Evolutionary conservation across 2,329 filamentous ascomycete species (phyloP).

Genomic region (Sporothrix pseudoabietina): DNA sequence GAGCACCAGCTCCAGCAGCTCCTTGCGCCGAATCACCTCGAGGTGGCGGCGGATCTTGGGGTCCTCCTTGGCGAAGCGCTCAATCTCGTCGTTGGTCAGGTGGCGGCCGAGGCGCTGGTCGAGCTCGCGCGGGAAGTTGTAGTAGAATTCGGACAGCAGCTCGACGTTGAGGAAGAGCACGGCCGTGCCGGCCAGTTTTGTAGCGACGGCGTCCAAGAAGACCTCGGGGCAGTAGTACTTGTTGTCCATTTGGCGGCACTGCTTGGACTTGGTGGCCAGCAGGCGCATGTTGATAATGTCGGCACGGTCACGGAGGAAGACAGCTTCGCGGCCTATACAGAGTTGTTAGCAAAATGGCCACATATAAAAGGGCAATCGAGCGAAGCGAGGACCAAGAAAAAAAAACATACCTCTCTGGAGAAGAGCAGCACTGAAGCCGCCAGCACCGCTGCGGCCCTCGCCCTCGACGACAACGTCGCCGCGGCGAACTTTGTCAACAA

Average conservation of each 20-base stretch:
- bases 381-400: not conserved
- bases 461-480: slow-evolving; percentile 85
- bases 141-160: slow-evolving; percentile 94
- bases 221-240: slow-evolving; percentile 97
- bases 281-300: slow-evolving; percentile 90
- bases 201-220: slow-evolving; percentile 95
- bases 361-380: not conserved
- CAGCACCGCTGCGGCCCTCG: slow-evolving; percentile 79
- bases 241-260: slow-evolving; percentile 80
- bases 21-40: slow-evolving; percentile 89
- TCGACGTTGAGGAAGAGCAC: slow-evolving; percentile 98
- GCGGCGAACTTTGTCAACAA: slow-evolving; percentile 86
- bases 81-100: slow-evolving; percentile 76
- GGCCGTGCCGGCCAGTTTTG: slow-evolving; percentile 90
- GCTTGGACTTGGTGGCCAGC: slow-evolving; percentile 83
- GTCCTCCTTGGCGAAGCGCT: slow-evolving; percentile 90
- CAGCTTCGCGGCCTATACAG: slow-evolving; percentile 76
- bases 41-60: slow-evolving; percentile 85
- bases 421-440: slow-evolving; percentile 87
- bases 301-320: slow-evolving; percentile 89
- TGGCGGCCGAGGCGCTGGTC: slow-evolving; percentile 83
- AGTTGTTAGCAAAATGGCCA: slow-evolving; percentile 37
- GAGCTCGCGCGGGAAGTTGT: slow-evolving; percentile 92
- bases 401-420: slow-evolving; percentile 70
- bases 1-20: slow-evolving; percentile 86